Base-by-base conservation (phyloP, 176 grass and related monocot genomes). In the Guadua angustifolia region DNA sequence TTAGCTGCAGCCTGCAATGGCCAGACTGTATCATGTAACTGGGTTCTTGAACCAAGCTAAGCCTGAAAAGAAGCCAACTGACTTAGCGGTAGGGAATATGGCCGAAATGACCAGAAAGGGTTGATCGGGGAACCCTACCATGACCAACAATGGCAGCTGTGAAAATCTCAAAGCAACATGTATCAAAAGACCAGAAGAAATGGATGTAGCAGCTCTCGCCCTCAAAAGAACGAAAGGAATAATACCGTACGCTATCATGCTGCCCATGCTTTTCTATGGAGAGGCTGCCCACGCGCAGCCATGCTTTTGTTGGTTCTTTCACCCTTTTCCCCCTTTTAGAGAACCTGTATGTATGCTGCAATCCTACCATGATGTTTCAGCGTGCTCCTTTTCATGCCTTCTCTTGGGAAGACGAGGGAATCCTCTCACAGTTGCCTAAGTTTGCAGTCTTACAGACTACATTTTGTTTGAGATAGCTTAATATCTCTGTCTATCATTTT, bases 201-300 rank as follows among this genome's bases (percentile, higher is more conserved):
- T 35, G 35, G 10, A 79, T 80, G 25, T 4, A 46, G 47, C 86
- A 38, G 60, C 12, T 18, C 36, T 2, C 11, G 15, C 62, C 86
- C 65, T 90, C 83, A 42, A 87, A 90, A 90, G 75, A 67, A 84
- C 43, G 61, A 60, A 76, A 62, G 74, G 45, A 87, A 68, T 46
- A 68, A 29, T 13, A 32, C 16, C 76, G 5, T 11, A 72, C 81
- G 46, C 56, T 55, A 81, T 57, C 82, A 76, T 70, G 88, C 77
- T 64, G 78, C 83, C 82, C 32, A 22, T 61, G 75, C 74, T 55
- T 58, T 90, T 83, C 42, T 3, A 35, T 13, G 21, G 45, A 61
- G 86, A 87, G 45, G 43, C 79, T 44, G 80, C 74, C 60, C 88
- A 33, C 42, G 18, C 56, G 38, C 63, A 7, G 18, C 35, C 33